Base-by-base conservation (phyloP, 2,329 filamentous ascomycete species). In the Fusarium subglutinans region DNA sequence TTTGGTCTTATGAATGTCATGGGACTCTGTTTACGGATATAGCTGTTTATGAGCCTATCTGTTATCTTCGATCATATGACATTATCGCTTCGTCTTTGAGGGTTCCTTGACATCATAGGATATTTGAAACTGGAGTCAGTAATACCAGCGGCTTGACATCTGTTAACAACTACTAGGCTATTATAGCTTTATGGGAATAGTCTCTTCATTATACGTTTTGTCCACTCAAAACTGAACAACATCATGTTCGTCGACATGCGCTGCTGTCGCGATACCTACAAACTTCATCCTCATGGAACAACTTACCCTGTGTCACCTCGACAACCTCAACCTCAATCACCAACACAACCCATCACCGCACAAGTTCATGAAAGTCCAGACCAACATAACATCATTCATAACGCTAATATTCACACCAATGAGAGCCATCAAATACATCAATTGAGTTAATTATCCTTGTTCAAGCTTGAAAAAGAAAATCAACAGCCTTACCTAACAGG, bases 241-340 rank as follows among this genome's bases (percentile, higher is more conserved):
- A 22, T 20, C 28, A 30, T 35, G 24, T 35, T 45, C 22, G 7
- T 18, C 18, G 8, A 22, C n/a, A 37, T 15, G 6, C 13, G 18
- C 18, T 44, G 22, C 37, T 12, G 30, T 35, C 33, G 33, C 14
- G 20, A 18, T 15, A 41, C 13, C 37, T 7, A 14, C 33, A 35
- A 35, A 24, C 33, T n/a, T 37, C 15, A 14, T 28, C 26, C 6
- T 30, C 5, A 54, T 45, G 14, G 5, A 37, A 30, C 18, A 48
- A 15, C n/a, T 51, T 75, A 68, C 72, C 67, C 71, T 72, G 55
- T 26, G 63, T 45, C 28, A 28, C 33, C 51, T 55, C 37, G 20
- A 55, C 63, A 33, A 60, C 28, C 38, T 40, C 44, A 24, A 15
- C 15, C 28, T n/a, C 20, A 40, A 38, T 26, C 40, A 33, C 30